Evolutionary conservation across 2,329 filamentous ascomycete species (phyloP).

Genomic region (Emmonsiellopsis sp.): DNA sequence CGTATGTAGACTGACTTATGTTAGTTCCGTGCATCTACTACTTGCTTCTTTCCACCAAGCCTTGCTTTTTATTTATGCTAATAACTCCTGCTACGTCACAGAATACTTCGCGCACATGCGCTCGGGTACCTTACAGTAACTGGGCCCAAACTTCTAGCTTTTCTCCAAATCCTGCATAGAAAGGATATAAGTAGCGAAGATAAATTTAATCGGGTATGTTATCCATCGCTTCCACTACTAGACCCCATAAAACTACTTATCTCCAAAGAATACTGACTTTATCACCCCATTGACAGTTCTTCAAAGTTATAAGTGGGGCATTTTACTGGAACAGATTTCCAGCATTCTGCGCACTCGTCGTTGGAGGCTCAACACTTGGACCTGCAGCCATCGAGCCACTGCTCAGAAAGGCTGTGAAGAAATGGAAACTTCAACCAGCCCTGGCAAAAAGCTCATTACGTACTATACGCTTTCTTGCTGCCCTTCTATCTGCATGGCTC

Average conservation of each 20-base stretch:
- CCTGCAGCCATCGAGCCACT: slow-evolving; percentile 18
- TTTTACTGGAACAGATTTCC: slow-evolving; percentile 42
- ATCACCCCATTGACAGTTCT: slow-evolving; percentile 23
- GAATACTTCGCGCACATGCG: slow-evolving; percentile 38
- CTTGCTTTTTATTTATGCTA: background rate
- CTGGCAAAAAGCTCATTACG: background rate
- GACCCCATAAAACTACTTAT: background rate
- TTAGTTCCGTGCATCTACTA: background rate
- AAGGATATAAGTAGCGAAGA: slow-evolving; percentile 24
- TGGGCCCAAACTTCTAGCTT: slow-evolving; percentile 36
- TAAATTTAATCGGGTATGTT: slow-evolving; percentile 30
- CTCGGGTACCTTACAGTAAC: slow-evolving; percentile 41
- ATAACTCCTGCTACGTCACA: slow-evolving; percentile 7
- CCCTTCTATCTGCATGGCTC: slow-evolving; percentile 41
- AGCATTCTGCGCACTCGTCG: slow-evolving; percentile 43
- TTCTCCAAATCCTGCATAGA: slow-evolving; percentile 25
- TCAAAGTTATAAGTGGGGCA: slow-evolving; percentile 29
- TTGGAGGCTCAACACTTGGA: slow-evolving; percentile 44
- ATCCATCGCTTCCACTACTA: slow-evolving; percentile 3
- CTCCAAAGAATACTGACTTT: slow-evolving; percentile 12
- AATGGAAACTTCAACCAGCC: background rate
- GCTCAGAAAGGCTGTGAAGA: slow-evolving; percentile 1
- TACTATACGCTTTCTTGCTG: slow-evolving; percentile 33
- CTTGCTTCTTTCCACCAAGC: background rate
- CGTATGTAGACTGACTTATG: background rate